Conservation (phyloP, 352 stramenopile species). For the Aphanomyces astaci region DNA sequence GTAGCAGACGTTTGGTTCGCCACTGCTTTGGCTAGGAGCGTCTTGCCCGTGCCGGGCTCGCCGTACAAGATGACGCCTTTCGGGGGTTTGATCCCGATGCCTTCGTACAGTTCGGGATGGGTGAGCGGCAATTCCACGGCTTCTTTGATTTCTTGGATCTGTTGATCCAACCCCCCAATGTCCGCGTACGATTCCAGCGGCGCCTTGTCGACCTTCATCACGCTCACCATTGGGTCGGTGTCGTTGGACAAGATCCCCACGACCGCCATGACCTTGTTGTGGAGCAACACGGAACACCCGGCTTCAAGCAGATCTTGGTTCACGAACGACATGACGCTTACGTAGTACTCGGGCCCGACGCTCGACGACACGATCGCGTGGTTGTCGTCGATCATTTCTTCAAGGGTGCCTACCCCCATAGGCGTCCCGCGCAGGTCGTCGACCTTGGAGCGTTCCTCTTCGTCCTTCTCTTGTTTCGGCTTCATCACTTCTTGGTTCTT, state of each 20-base stretch:
- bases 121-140: conserved; percentile 96
- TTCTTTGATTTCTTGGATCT: conserved; percentile 95
- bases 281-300: conserved; percentile 96
- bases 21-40: conserved; percentile 98
- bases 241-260: conserved; percentile 99
- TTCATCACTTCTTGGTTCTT: conserved; percentile 99
- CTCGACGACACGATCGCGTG: conserved; percentile 98
- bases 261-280: conserved; percentile 99
- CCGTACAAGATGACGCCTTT: conserved; percentile 99
- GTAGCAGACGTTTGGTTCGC: conserved; percentile 99
- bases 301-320: conserved; percentile 99
- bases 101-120: conserved; percentile 99
- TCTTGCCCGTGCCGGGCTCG: conserved; percentile 99
- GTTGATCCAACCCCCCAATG: conserved; percentile 98
- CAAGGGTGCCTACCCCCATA: conserved; percentile 96
- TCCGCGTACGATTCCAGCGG: conserved; percentile 99
- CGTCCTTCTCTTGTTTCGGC: conserved; percentile 98
- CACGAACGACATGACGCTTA: conserved; percentile 99
- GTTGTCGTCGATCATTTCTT: conserved; percentile 99
- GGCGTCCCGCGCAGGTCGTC: conserved; percentile 98
- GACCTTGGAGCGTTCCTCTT: conserved; percentile 98
- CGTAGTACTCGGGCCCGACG: conserved; percentile 99
- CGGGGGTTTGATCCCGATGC: conserved; percentile 97
- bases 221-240: conserved; percentile 98
- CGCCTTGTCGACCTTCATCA: conserved; percentile 99